Conservation (phyloP, 495 filamentous ascomycete genomes). For the Lindgomyces ingoldianus region DNA sequence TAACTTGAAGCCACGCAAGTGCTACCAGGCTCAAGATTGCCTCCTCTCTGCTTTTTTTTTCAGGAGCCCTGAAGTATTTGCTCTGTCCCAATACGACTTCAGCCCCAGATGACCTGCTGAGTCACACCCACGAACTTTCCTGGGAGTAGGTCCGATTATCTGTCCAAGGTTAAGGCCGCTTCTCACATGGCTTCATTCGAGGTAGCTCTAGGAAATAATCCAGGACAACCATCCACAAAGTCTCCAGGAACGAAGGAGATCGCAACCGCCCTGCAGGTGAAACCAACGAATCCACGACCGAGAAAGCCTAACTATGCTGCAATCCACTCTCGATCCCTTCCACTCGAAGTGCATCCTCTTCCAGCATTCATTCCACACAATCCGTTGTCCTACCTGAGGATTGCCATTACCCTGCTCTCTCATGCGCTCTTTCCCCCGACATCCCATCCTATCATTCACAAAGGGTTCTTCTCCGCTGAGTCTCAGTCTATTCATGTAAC, state of each 20-base stretch:
- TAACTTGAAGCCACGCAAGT: no score
- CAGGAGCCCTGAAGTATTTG: no score
- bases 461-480: constrained; percentile 72
- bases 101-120: no score
- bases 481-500: constrained; percentile 85
- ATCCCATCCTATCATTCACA: constrained; percentile 64
- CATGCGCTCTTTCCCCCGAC: constrained; percentile 65
- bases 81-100: no score
- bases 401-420: constrained; percentile 72
- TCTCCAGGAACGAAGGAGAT: no score
- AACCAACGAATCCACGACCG: constrained; percentile 5
- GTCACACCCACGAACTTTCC: no score
- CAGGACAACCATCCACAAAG: no score
- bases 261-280: no score
- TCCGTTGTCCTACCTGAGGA: constrained; percentile 79
- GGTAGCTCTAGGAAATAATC: neutral
- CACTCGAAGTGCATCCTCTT: constrained; percentile 75
- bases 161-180: no score
- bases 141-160: no score
- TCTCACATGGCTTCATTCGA: neutral
- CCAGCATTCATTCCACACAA: constrained; percentile 90
- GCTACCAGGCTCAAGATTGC: no score
- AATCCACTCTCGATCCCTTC: constrained; percentile 78
- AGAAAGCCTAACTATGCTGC: constrained; percentile 62
- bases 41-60: no score